phyloP scores from a whole-genome alignment of 2,329 filamentous ascomycete genomes.

The Xenoacremonium recifei region DNA sequence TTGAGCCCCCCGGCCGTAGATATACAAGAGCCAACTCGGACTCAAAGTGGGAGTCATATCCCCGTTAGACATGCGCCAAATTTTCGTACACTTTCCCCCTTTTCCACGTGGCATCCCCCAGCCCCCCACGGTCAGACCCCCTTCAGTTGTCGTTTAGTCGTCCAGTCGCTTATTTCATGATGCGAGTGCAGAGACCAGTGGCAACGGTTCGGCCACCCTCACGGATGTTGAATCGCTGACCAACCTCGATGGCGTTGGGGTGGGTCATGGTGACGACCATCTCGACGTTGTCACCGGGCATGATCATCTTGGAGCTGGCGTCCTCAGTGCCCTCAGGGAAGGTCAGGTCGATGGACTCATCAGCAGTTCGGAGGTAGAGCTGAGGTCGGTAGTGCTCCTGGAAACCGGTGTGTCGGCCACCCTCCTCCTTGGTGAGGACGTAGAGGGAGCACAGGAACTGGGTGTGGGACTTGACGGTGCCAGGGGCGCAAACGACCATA shows the following conservation, averaged over 20 bases:
- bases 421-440: constrained; percentile 95
- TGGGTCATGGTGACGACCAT: constrained; percentile 86
- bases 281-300: constrained; percentile 98
- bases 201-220: constrained; percentile 91
- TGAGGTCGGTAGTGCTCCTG: constrained; percentile 95
- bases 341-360: constrained; percentile 72
- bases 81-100: constrained; percentile 24
- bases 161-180: constrained; percentile 51
- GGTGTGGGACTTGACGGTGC: constrained; percentile 79
- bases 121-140: too few species aligned
- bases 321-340: constrained; percentile 86
- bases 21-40: constrained; percentile 36
- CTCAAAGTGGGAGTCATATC: constrained; percentile 28
- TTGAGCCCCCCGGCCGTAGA: constrained; percentile 30
- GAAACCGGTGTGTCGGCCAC: constrained; percentile 95
- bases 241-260: constrained; percentile 83
- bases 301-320: constrained; percentile 73
- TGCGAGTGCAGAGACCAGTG: constrained; percentile 77
- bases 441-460: constrained; percentile 97
- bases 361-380: constrained; percentile 91
- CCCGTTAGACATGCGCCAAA: constrained; percentile 26
- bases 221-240: constrained; percentile 96
- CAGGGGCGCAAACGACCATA: constrained; percentile 89
- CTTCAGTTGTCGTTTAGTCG: background rate
- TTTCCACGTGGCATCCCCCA: constrained; percentile 5